Evolutionary conservation across 257 asterid genomes (phyloP), one percentile per base, ranked within the genome.

Genomic region (Datura wrightii): DNA sequence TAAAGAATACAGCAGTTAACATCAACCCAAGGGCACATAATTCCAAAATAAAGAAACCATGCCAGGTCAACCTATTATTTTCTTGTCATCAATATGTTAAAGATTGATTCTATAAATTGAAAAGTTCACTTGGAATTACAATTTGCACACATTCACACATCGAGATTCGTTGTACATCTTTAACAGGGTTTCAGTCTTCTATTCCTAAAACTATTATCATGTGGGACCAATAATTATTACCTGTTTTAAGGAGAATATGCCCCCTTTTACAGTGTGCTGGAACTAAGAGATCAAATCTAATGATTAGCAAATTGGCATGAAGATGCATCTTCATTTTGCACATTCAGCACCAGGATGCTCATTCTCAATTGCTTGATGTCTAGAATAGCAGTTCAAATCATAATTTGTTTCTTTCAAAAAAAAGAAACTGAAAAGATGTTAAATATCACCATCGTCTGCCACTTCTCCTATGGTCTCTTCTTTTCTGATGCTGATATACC

Each of bases 1-100:
- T n/a, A 79, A 79, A 83, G 14, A 59, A 41, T 15, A 82, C 48
- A 83, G 14, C 65, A 83, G 65, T 52, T n/a, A 67, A 60, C 13
- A 56, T n/a, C 44, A 78, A 52, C 13, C 62, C 60, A 78, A 31
- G 82, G 42, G 46, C 63, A 78, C 34, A 14, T 5, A 14, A 50
- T 50, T 13, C 10, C 48, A 52, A 78, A 78, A 78, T 13, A 52
- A 52, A 78, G 63, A 78, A 50, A 78, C 48, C 44, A 52, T 15
- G 63, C 48, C 63, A 78, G 15, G 44, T 78, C 63, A 78, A 78
- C 15, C 31, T 52, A 78, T 14, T 78, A 78, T 52, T 53, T 52
- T 52, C 48, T 31, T 15, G 63, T 78, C 48, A 78, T 78, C 78
- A 7, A 69, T 69, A 41, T 69, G 53, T 41, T 69, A 69, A 14